phyloP scores from a whole-genome alignment of 179 eudicot species.

The Camellia oleifera region DNA sequence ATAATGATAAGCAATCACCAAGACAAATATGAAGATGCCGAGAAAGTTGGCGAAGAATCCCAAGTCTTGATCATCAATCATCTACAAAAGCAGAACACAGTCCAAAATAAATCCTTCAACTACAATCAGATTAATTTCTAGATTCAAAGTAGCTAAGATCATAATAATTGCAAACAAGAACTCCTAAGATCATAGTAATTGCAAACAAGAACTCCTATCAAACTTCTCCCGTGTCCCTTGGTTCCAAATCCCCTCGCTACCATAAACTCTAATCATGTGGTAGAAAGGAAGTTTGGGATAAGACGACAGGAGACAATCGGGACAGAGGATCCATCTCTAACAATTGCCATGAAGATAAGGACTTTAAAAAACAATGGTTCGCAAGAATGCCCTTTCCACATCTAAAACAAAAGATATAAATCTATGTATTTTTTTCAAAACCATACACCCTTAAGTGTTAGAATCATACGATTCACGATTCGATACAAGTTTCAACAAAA shows the following conservation, averaged over 20 bases:
- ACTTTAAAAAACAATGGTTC: background rate
- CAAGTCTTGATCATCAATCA: slow-evolving; percentile 61
- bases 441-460: too few species aligned
- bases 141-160: background rate
- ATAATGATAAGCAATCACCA: slow-evolving; percentile 68
- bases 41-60: slow-evolving; percentile 64
- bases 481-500: too few species aligned
- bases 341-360: too few species aligned
- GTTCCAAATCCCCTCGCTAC: too few species aligned
- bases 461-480: too few species aligned
- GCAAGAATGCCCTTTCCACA: background rate
- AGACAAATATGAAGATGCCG: slow-evolving; percentile 53
- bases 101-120: background rate
- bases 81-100: slow-evolving; percentile 30
- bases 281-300: too few species aligned
- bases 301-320: background rate
- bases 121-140: background rate
- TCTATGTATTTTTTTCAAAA: too few species aligned
- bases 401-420: background rate
- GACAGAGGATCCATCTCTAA: too few species aligned
- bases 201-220: too few species aligned
- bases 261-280: too few species aligned
- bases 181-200: too few species aligned
- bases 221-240: too few species aligned
- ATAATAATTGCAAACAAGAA: background rate